phyloP scores from a whole-genome alignment of 225 moss, liverwort and hornwort species.

The Sphagnum tenellum region DNA sequence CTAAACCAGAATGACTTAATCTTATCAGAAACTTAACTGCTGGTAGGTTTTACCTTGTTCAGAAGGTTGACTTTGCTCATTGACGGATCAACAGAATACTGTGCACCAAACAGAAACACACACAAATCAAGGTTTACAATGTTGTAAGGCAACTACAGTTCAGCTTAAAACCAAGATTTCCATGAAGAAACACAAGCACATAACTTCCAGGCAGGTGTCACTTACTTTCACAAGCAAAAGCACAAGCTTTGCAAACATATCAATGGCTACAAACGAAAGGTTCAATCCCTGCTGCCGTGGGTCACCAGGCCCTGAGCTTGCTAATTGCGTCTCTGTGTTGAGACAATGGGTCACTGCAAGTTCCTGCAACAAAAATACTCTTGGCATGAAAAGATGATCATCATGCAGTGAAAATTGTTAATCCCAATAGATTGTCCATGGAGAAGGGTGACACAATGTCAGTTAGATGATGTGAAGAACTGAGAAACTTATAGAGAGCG shows the following conservation, averaged over 20 bases:
- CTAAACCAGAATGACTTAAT: too few relatives aligned
- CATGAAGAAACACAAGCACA: conserved; percentile 65
- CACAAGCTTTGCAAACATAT: conserved; percentile 92
- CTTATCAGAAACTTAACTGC: too few relatives aligned
- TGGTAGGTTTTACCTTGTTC: conserved; percentile 42
- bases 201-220: too few relatives aligned
- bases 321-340: conserved; percentile 51
- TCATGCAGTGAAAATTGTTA: too few relatives aligned
- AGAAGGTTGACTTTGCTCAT: conserved; percentile 80
- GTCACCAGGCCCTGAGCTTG: conserved; percentile 35
- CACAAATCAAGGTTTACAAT: too few relatives aligned
- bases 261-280: conserved; percentile 77
- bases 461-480: too few relatives aligned
- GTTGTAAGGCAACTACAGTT: too few relatives aligned
- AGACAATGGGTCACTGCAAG: conserved; percentile 73
- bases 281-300: conserved; percentile 44
- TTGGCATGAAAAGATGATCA: too few relatives aligned
- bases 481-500: too few relatives aligned
- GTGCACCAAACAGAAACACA: conserved; percentile 7
- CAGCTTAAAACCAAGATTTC: conserved; percentile 33
- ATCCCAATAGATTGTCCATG: too few relatives aligned
- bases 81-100: conserved; percentile 69
- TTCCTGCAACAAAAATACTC: conserved; percentile 28
- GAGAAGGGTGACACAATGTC: too few relatives aligned
- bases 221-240: conserved; percentile 70